Conservation (phyloP, 306 rosid species). For the Quercus cerris region DNA sequence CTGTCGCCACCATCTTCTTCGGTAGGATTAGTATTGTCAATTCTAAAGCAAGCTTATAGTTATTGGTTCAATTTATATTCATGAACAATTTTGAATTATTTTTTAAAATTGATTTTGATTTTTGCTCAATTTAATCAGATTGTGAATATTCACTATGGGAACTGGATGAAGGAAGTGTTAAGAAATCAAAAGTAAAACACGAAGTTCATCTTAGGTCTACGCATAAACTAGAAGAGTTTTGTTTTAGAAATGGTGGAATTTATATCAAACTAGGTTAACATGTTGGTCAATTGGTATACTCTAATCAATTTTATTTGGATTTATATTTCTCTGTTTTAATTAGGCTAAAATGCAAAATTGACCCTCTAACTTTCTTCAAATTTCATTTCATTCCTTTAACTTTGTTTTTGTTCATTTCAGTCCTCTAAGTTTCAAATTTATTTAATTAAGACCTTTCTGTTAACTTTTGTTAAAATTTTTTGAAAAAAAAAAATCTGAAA, state of each 20-base stretch:
- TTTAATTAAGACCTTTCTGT: no score
- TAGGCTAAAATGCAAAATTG: no score
- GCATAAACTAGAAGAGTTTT: slow-evolving; percentile 67
- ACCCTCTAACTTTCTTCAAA: no score
- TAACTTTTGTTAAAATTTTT: no score
- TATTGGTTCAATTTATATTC: no score
- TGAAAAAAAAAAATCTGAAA: no score
- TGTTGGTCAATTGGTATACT: slow-evolving; percentile 81
- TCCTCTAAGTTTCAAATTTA: no score
- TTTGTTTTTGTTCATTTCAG: no score
- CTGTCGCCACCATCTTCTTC: slow-evolving; percentile 63
- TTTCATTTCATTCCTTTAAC: no score
- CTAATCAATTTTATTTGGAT: neutral
- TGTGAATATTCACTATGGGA: slow-evolving; percentile 82
- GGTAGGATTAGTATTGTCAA: slow-evolving; percentile 28
- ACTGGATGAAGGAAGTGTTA: slow-evolving; percentile 62
- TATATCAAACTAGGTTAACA: slow-evolving; percentile 97
- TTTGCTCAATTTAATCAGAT: slow-evolving; percentile 32
- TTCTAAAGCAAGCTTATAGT: no score
- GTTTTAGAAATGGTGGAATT: slow-evolving; percentile 88
- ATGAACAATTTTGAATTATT: no score
- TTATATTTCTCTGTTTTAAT: no score
- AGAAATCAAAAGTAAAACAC: slow-evolving; percentile 57
- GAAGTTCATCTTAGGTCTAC: slow-evolving; percentile 95
- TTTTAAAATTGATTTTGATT: neutral